Base-by-base conservation (phyloP, 1,139 yeast species). In the Geotrichum histeridarum region DNA sequence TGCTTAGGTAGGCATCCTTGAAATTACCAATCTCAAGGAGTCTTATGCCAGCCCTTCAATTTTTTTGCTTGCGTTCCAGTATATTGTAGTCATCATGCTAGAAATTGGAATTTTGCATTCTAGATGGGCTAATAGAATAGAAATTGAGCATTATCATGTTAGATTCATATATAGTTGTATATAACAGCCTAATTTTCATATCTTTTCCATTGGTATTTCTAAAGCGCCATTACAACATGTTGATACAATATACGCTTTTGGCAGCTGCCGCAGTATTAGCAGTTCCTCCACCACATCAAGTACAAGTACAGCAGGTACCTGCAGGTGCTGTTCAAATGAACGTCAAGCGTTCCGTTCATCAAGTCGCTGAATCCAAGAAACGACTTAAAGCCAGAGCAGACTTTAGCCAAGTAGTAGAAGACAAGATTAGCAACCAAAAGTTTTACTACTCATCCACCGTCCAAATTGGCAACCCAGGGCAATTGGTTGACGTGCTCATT, bases 381-480 rank as follows among this genome's bases (percentile, higher is more conserved):
- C 22, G 37, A 9, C 45, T 63, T 31, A 49, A 43, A 32, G 57
- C 57, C 22, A 55, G 55, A 8, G 54, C 41, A 48, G 65, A 39
- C 54, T 58, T 8, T 46, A 54, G 17, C 53, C 61, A 63, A 47
- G 61, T 61, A 18, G 56, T 63, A 43, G 60, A 65, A 22, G 73
- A 69, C 52, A 58, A 60, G 17, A 57, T 70, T 17, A 63, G 64
- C 39, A 70, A 70, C 59, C 65, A 70, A 57, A 67, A 69, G 56
- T 70, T 60, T 59, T 70, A 58, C 59, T 73, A 73, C 60, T 60
- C 65, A 15, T 64, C 73, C 18, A 61, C 64, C n/a, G 64, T 70
- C 22, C 58, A 62, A 31, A 57, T 73, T 35, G 77, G 77, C 8
- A 65, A 70, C 12, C 72, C 75, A 11, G 61, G 66, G 4, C 73